Base-by-base conservation (phyloP, 768 basidiomycete genomes). In the Paxillus involutus region DNA sequence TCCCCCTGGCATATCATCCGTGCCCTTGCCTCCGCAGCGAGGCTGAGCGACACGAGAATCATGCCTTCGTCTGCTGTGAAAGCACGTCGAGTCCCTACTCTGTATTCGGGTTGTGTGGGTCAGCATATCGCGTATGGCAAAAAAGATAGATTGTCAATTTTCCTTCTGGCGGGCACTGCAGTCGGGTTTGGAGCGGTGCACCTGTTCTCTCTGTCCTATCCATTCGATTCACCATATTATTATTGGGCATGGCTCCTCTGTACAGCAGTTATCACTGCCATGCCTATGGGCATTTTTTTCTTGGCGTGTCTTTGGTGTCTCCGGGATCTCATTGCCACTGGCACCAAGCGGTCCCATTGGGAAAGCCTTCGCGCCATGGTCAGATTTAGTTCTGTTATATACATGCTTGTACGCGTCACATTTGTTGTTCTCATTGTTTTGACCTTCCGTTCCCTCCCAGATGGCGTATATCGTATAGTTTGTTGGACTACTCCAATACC, bases 121-220 rank as follows among this genome's bases (percentile, higher is more conserved):
- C 10, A 29, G 1, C 26, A 21, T 24, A 9, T 4, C 6, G 11
- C 0, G 11, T 29, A 12, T 44, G 43, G 14, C 1, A 13, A 16
- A 8, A 3, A 24, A 8, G 41, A 42, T 1, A 10, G n/a, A 42
- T 3, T 19, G 1, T n/a, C 41, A 19, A 24, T 29, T 11, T 1
- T 24, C n/a, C 14, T 44, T 30, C 43, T n/a, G 35, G 24, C 36
- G 2, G 16, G 51, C 13, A 47, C 58, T 11, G 64, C 47, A 3
- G 52, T 39, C 6, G 21, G 63, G 13, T 71, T 71, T 41, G 70
- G 69, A 13, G 62, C 50, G 6, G 54, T 71, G 17, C 68, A 71
- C 52, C 63, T 61, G 41, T 44, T 59, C 4, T 63, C 64, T 8
- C 69, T 67, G 70, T 50, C 48, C 29, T 56, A 63, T 11, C 2